Conservation (phyloP, 78 protist genomes). For the Dictyostelium intermedium region DNA sequence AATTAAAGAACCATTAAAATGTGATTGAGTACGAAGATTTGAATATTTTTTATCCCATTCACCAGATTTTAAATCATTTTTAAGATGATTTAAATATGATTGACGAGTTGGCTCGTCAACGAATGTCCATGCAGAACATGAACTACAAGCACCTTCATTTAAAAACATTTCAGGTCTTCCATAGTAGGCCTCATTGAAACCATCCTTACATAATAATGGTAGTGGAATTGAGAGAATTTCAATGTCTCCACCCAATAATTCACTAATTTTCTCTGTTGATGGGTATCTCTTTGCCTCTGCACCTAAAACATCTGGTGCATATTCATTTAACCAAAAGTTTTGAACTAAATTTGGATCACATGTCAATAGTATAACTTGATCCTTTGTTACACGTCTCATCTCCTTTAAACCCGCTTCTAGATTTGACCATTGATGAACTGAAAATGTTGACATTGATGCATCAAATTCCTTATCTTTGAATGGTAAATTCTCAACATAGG, state of each 20-base stretch:
- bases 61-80: background rate
- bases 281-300: background rate
- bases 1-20: background rate
- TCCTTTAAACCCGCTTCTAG: background rate
- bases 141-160: background rate
- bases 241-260: background rate
- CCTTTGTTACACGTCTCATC: background rate
- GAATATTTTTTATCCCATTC: constrained; percentile 12
- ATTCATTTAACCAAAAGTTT: background rate
- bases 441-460: background rate
- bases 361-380: background rate
- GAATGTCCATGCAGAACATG: background rate
- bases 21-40: background rate
- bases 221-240: background rate
- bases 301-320: background rate
- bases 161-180: constrained; percentile 1
- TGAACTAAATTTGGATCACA: background rate
- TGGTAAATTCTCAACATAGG: background rate
- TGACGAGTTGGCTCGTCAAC: background rate
- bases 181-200: background rate
- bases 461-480: background rate
- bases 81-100: background rate
- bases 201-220: background rate
- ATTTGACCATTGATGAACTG: constrained; percentile 4
- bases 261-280: background rate